Evolutionary conservation across 345 rosid species (phyloP), one percentile per base, ranked within the genome.

Genomic region (Durio zibethinus): DNA sequence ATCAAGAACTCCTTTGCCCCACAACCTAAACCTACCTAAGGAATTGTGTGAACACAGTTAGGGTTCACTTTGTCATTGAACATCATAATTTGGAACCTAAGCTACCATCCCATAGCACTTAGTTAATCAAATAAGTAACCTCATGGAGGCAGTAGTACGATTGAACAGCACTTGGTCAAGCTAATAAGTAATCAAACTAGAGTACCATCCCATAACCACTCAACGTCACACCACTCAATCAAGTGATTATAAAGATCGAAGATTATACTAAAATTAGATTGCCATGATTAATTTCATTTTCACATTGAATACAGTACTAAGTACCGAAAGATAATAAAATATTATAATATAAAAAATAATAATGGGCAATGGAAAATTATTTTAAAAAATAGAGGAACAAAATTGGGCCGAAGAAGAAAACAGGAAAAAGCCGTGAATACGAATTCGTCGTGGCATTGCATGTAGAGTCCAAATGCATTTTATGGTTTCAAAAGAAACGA

Each of bases 401-500:
- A 3, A 59, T 20, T 59, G 64, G 35, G 35, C 16, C 20, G 7
- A 27, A 10, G 7, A 12, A 27, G 64, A 27, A 27, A 52, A 59
- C 7, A 23, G 27, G 9, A n/a, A 53, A 11, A 47, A 3, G 27
- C 25, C 18, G 64, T 11, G 7, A 11, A 1, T 10, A 27, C 8
- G 64, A 25, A 11, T 59, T 59, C 23, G 59, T 59, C 10, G 35
- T 25, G 64, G 64, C 64, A 59, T 25, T 35, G 64, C 64, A 59
- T 25, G 57, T 59, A 11, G 18, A 59, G 64, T 12, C 9, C 64
- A 60, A 14, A 60, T 4, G 0, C 8, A 12, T 27, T 60, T 27
- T 29, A 1, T 5, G 20, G 64, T 3, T 21, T 21, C 15, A 25
- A 59, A 59, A 11, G 40, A 80, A 83, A 74, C 81, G 83, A 80